Percentiles rank a stretch among this genome's conserved stretches.
Evolutionary conservation across 192 early-diverging fungal genomes (phyloP).

Genomic region (Thamnidium elegans): DNA sequence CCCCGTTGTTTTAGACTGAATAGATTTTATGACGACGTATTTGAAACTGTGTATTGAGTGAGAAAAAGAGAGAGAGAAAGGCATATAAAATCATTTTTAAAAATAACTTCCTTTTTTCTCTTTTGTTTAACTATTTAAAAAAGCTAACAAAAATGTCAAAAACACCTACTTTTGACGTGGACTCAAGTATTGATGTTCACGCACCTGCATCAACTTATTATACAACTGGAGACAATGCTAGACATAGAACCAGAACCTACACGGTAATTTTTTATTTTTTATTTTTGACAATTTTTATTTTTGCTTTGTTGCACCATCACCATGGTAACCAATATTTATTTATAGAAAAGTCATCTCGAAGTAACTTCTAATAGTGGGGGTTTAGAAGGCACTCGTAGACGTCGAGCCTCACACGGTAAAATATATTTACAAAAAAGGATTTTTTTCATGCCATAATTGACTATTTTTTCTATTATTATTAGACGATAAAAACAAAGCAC

Average conservation of each 20-base stretch:
- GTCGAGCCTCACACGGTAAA: slow-evolving; percentile 43
- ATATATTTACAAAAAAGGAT: too few species aligned
- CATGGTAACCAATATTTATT: background rate
- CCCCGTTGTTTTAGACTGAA: too few species aligned
- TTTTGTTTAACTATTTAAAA: background rate
- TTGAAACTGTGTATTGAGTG: too few species aligned
- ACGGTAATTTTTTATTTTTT: slow-evolving; percentile 15
- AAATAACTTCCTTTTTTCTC: background rate
- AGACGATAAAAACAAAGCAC: slow-evolving; percentile 64
- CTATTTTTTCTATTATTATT: too few species aligned
- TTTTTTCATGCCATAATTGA: background rate
- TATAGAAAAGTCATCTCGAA: background rate
- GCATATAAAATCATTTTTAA: too few species aligned
- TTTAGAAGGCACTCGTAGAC: slow-evolving; percentile 18
- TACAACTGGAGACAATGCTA: slow-evolving; percentile 32
- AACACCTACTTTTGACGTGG: slow-evolving; percentile 1
- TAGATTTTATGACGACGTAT: too few species aligned
- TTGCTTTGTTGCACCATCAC: background rate
- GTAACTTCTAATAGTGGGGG: background rate
- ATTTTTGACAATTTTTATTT: background rate
- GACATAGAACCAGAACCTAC: slow-evolving; percentile 20
- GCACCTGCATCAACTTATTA: slow-evolving; percentile 38
- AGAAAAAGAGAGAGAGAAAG: too few species aligned
- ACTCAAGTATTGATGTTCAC: slow-evolving; percentile 23
- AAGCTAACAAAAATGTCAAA: slow-evolving; percentile 10